phyloP scores from a whole-genome alignment of 306 rosid species.

The Lathyrus tuberosus region DNA sequence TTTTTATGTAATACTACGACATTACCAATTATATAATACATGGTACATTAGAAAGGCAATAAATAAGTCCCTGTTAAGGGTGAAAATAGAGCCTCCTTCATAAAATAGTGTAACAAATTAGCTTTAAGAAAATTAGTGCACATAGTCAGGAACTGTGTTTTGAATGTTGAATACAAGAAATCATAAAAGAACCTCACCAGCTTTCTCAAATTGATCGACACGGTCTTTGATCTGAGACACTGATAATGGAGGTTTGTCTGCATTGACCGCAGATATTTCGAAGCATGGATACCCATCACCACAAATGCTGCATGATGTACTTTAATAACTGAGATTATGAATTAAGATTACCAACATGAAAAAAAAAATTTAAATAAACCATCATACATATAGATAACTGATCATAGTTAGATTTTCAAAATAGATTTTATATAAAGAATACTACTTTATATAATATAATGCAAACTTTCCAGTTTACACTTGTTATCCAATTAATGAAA shows the following conservation, averaged over 20 bases:
- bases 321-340: slow-evolving; percentile 37
- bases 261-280: slow-evolving; percentile 90
- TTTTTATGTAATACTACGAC: slow-evolving; percentile 9
- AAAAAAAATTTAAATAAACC: slow-evolving; percentile 22
- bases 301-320: slow-evolving; percentile 65
- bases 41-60: slow-evolving; percentile 28
- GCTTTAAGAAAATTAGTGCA: slow-evolving; percentile 27
- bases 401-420: slow-evolving; percentile 25
- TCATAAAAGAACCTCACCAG: slow-evolving; percentile 61
- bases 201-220: slow-evolving; percentile 76
- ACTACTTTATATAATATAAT: not conserved
- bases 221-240: slow-evolving; percentile 76
- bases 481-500: slow-evolving; percentile 12
- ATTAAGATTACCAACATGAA: slow-evolving; percentile 27
- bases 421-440: not conserved
- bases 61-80: slow-evolving; percentile 26
- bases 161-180: slow-evolving; percentile 15
- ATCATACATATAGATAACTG: slow-evolving; percentile 6
- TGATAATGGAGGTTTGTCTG: slow-evolving; percentile 90
- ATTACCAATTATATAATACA: slow-evolving; percentile 7
- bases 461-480: not conserved
- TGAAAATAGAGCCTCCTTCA: slow-evolving; percentile 25
- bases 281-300: slow-evolving; percentile 81
- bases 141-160: slow-evolving; percentile 1
- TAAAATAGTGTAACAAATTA: not conserved